Evolutionary conservation across 23 red algal species (phyloP), one percentile per base, ranked within the genome.

Genomic region (Cyanidiococcus yangmingshanensis): DNA sequence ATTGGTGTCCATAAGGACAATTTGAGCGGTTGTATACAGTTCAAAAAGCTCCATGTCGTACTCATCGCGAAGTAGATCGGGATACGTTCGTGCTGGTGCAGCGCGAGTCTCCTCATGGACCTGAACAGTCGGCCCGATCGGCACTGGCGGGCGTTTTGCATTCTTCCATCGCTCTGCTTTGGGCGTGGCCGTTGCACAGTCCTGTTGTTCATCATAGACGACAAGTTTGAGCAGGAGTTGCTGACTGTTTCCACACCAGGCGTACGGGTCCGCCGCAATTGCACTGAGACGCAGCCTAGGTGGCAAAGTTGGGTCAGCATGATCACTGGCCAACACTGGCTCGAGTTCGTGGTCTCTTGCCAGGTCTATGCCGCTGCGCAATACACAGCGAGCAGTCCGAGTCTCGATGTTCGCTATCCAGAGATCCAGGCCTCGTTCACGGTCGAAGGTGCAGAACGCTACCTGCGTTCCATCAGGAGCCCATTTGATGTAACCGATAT

Each of bases 401-500:
- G 67, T 74, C 1, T 26, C 37, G 30, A 90, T 85, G 36, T 96
- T 87, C 33, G 79, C 63, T 27, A 77, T 68, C 87, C 87, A 96
- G 36, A 96, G 75, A 27, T 96, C 87, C 25, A 96, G 58, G 32
- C 92, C 92, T 35, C 78, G 50, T 17, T 83, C 45, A 24, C 87
- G 92, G 54, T 83, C 45, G 39, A 84, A 90, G 26, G 84, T 39
- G 76, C 87, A 96, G 68, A 96, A 96, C 0, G 92, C 81, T 57
- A 84, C 84, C 40, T 79, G 80, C 38, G 38, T 40, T 45, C 92
- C 92, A 77, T 90, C 82, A 2, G 92, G 92, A 1, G 92, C 76
- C 92, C 92, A 96, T 29, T 85, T 77, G 25, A 95, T 84, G 67
- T 95, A 95, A 31, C 90, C 90, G 31, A 95, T 67, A 40, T 76